Conservation (phyloP, 2,329 filamentous ascomycete genomes). For the Penicillium sp. region DNA sequence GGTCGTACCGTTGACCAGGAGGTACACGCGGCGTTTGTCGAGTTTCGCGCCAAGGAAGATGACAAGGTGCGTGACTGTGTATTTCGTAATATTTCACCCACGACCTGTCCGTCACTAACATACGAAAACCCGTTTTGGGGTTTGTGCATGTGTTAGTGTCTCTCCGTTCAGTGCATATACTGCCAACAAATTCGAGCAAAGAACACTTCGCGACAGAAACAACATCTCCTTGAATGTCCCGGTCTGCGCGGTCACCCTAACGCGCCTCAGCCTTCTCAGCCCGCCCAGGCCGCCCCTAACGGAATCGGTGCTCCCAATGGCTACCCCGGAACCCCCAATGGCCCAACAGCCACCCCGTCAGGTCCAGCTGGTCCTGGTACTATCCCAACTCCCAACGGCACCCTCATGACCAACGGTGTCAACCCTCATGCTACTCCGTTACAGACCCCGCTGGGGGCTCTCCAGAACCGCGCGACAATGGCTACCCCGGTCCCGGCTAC, state of each 20-base stretch:
- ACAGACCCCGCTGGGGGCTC: constrained; percentile 40
- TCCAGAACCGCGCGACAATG: constrained; percentile 40
- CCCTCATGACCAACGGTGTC: constrained; percentile 45
- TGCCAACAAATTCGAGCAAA: constrained; percentile 53
- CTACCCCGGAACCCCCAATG: constrained; percentile 43
- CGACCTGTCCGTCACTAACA: constrained; percentile 32
- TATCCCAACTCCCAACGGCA: constrained; percentile 42
- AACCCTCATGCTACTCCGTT: constrained; percentile 43
- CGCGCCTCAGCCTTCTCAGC: constrained; percentile 41
- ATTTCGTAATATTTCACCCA: constrained; percentile 43
- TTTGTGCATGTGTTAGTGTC: constrained; percentile 37
- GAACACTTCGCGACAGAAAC: constrained; percentile 52
- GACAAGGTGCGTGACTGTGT: constrained; percentile 46
- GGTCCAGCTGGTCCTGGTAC: constrained; percentile 31
- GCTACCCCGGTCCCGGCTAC: constrained; percentile 36
- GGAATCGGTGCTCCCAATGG: constrained; percentile 42
- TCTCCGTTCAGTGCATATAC: constrained; percentile 53
- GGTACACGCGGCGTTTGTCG: constrained; percentile 52
- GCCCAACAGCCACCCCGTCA: constrained; percentile 31
- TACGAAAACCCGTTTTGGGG: constrained; percentile 22
- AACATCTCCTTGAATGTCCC: constrained; percentile 51
- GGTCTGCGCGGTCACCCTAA: constrained; percentile 46
- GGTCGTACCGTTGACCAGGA: constrained; percentile 52
- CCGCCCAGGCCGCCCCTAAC: constrained; percentile 37
- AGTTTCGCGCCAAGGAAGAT: constrained; percentile 54